Evolutionary conservation across 208 protist species (phyloP).

Genomic region (Acanthamoeba healyi): DNA sequence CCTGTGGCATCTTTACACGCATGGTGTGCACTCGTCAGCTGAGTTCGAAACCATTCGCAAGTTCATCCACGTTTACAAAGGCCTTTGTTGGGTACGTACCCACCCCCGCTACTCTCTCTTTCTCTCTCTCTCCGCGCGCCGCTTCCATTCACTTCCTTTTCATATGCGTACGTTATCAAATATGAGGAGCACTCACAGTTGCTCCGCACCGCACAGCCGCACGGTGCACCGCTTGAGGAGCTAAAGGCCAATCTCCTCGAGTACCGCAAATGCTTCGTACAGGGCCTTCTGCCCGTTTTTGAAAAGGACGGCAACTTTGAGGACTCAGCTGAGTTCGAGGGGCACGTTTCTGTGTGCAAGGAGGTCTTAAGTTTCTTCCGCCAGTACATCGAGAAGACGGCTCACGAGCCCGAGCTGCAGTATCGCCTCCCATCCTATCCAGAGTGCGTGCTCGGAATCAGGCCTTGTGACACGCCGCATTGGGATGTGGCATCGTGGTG

Average conservation of each 20-base stretch:
- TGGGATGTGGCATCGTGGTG: no score
- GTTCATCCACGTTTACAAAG: conserved; percentile 57
- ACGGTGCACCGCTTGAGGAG: background rate
- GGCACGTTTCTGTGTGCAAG: conserved; percentile 46
- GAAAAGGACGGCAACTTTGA: background rate
- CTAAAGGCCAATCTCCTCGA: background rate
- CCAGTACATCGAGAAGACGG: conserved; percentile 3
- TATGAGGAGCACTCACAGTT: no score
- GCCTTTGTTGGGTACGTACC: background rate
- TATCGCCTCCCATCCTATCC: background rate
- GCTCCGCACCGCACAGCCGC: background rate
- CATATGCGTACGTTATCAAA: background rate
- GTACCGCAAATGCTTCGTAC: conserved; percentile 45
- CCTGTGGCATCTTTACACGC: conserved; percentile 17
- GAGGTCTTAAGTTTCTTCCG: conserved; percentile 43
- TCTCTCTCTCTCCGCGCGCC: background rate
- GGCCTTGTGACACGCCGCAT: background rate
- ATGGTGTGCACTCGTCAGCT: conserved; percentile 4
- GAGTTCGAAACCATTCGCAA: conserved; percentile 58
- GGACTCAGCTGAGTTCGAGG: conserved; percentile 2
- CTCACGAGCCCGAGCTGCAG: conserved; percentile 15
- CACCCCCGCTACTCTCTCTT: no score
- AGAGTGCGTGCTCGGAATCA: background rate
- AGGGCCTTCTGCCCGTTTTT: conserved; percentile 38
- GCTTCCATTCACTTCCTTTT: no score